phyloP scores from a whole-genome alignment of 345 rosid species.

The Dipteronia sinensis region DNA sequence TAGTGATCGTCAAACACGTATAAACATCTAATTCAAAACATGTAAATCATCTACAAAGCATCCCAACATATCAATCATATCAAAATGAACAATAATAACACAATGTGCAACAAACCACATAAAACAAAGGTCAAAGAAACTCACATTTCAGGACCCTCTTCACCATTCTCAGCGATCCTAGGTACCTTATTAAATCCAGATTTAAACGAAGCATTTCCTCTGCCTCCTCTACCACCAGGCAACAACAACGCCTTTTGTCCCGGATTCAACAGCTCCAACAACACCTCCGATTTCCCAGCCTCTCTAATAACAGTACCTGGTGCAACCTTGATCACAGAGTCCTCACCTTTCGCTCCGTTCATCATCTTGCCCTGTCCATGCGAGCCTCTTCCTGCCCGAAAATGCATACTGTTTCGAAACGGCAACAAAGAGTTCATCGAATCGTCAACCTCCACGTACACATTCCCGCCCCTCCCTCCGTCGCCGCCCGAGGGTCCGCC shows the following conservation, averaged over 20 bases:
- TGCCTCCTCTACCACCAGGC: slow-evolving; percentile 94
- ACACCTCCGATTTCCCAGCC: slow-evolving; percentile 71
- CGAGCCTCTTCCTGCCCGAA: slow-evolving; percentile 73
- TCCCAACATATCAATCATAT: neutral
- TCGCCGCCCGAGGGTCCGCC: slow-evolving; percentile 98
- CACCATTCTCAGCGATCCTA: slow-evolving; percentile 92
- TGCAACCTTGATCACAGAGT: slow-evolving; percentile 80
- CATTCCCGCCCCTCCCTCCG: slow-evolving; percentile 94
- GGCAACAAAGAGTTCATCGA: slow-evolving; percentile 87
- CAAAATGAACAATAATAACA: neutral
- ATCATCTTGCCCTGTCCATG: slow-evolving; percentile 80
- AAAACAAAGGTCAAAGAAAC: slow-evolving; percentile 24
- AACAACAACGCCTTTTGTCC: slow-evolving; percentile 80
- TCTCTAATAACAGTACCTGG: slow-evolving; percentile 82
- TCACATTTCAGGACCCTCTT: slow-evolving; percentile 95
- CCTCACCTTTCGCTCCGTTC: slow-evolving; percentile 80
- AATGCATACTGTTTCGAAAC: slow-evolving; percentile 82
- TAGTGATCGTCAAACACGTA: neutral
- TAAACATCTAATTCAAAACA: neutral
- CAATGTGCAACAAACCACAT: neutral
- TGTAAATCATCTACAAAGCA: neutral
- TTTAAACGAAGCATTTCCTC: slow-evolving; percentile 94
- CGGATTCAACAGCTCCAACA: slow-evolving; percentile 77
- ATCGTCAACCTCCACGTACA: slow-evolving; percentile 72
- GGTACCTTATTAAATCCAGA: slow-evolving; percentile 82